Base-by-base conservation (phyloP, 1,139 yeast species). In the Wickerhamiella pararugosa region DNA sequence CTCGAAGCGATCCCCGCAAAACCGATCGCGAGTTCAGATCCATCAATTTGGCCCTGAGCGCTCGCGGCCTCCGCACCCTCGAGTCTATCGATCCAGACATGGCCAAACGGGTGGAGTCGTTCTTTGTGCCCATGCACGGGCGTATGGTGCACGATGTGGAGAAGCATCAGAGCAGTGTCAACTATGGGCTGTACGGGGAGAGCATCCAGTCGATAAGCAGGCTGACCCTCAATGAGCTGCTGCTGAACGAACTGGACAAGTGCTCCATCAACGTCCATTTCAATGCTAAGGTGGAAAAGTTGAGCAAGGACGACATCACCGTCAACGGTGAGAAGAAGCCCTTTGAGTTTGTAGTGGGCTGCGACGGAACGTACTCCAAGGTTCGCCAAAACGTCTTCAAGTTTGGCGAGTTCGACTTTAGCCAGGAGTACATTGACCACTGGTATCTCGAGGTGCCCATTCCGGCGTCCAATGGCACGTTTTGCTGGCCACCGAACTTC, bases 171-270 rank as follows among this genome's bases (percentile, higher is more conserved):
- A 75, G 71, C 47, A 68, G 82, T 29, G 94, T 84, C 54, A 53
- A 66, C 35, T 87, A 87, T 56, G 95, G 95, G 4, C 63, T 82
- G n/a, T 71, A 76, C 54, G 94, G 94, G 8, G 94, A 83, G 57
- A 64, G 76, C 41, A 87, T 86, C 59, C 82, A 84, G 58, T 81
- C 94, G 1, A 83, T 87, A 45, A 93, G 84, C 56, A 67, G 96
- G 43, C 70, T 77, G 0, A 69, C 70, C 49, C 66, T 87, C 52
- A 86, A 83, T 61, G 70, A 73, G 46, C 62, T 66, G 36, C 59
- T 87, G 41, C 61, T 86, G 39, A 73, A 76, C 46, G 90, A 80
- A 53, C 67, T 79, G 30, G 75, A 71, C 33, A 59, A 62, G 3
- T 56, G 60, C 4, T 59, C 60, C 28, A 70, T 83, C 37, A 55